Percentiles rank a stretch among this genome's conserved stretches.
These are phyloP conservation scores for Aspergillus haitiensis DNA, from an alignment of 495 filamentous ascomycete genomes.

Conservation along the genomic window DNA sequence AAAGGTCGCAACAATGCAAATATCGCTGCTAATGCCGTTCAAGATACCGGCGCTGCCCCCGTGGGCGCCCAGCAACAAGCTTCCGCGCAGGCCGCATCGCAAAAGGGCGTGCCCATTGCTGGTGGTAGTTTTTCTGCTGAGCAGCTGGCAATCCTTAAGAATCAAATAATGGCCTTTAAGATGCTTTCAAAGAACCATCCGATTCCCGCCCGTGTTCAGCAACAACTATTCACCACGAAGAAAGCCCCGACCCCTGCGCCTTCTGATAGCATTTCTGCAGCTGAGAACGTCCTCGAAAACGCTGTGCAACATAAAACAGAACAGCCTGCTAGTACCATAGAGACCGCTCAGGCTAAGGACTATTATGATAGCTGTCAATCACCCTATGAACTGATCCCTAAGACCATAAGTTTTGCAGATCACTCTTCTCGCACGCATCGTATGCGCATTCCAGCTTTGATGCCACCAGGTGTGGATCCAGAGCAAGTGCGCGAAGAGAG, in stretches of 20 bases:
- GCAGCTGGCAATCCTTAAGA: constrained; percentile 67
- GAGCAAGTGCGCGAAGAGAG: constrained; percentile 80
- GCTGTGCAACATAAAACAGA: constrained; percentile 39
- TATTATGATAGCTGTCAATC: constrained; percentile 65
- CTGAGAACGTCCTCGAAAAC: constrained; percentile 54
- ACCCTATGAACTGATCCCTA: constrained; percentile 59
- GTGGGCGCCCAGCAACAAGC: constrained; percentile 35
- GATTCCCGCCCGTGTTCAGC: constrained; percentile 70
- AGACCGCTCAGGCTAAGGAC: constrained; percentile 37
- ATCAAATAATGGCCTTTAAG: constrained; percentile 83
- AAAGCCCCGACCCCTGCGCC: constrained; percentile 61
- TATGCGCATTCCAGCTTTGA: constrained; percentile 76
- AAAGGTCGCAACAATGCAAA: constrained; percentile 44
- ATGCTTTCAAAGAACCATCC: constrained; percentile 75
- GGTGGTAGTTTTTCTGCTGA: constrained; percentile 63
- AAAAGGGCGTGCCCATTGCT: constrained; percentile 39
- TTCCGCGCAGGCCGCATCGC: constrained; percentile 20
- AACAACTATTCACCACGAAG: constrained; percentile 71
- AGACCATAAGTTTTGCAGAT: constrained; percentile 72
- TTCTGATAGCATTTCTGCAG: constrained; percentile 56
- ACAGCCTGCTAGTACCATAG: constrained; percentile 35
- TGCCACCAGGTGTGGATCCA: constrained; percentile 78
- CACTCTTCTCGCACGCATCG: constrained; percentile 71
- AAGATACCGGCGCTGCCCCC: constrained; percentile 29
- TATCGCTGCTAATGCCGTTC: constrained; percentile 45